Base-by-base conservation (phyloP, 1,284 basidiomycete species). In the Rhizopogon hawkerae region DNA sequence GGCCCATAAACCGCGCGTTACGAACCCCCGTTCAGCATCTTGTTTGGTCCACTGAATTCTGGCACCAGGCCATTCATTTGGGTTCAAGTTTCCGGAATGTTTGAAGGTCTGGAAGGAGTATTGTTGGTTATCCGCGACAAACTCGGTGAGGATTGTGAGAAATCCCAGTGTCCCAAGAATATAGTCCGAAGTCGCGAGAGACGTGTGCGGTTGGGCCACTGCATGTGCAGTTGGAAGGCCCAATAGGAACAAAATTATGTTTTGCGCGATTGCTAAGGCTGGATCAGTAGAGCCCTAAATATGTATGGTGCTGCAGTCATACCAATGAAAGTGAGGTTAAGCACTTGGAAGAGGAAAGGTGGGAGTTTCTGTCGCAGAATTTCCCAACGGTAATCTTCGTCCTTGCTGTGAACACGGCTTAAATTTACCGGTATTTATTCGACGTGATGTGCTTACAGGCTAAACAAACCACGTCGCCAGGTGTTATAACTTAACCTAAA, bases 371-470 rank as follows among this genome's bases (percentile, higher is more conserved):
- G 65, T 35, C 91, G 81, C 9, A 96, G 73, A 43, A 91, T 69
- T 2, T 76, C 79, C 88, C 93, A 97, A 26, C 94, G 85, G 62
- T 98, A 97, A 66, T 97, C 94, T 65, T 93, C 91, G 33, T 91
- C 89, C 2, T 72, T 68, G 2, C 77, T 79, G n/a, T 41, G 16
- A 2, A 41, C 18, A 5, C 13, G 9, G 45, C 16, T 29, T 9
- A 13, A 21, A 48, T 14, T 21, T 41, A 13, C 1, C 2, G 48
- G 6, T 3, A 23, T 42, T 5, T 38, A 35, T 9, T 13, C 8
- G 18, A 31, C n/a, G 38, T 23, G 34, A 43, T 52, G 44, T 10
- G 63, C 79, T 52, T 58, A 85, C 81, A 82, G 60, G 42, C 73
- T 79, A 67, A 93, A 94, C 29, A 97, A 74, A 4, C 90, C 93